phyloP scores from a whole-genome alignment of 352 stramenopile species.

The Globisporangium perplexum region DNA sequence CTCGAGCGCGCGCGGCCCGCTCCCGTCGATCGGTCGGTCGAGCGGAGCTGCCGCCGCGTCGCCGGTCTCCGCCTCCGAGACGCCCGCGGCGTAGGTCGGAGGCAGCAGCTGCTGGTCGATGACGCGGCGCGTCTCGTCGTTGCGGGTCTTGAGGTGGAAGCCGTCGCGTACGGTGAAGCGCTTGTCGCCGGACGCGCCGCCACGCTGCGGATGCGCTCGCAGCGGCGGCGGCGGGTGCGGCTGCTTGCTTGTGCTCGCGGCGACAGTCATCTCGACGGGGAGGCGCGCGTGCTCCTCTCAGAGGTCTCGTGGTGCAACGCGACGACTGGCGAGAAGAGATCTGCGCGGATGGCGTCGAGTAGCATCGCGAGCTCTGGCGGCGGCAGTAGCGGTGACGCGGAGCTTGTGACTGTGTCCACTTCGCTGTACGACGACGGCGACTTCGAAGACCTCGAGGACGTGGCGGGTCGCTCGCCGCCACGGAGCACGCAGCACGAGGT shows the following conservation, averaged over 20 bases:
- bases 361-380: neutral
- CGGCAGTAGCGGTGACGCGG: neutral
- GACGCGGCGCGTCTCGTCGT: slow-evolving; percentile 33
- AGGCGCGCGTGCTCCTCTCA: no score
- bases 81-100: neutral
- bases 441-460: slow-evolving; percentile 1
- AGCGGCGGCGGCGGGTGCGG: slow-evolving; percentile 1
- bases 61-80: neutral
- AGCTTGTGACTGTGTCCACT: neutral
- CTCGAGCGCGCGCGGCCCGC: neutral
- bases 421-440: slow-evolving; percentile 6
- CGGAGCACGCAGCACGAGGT: neutral
- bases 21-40: neutral
- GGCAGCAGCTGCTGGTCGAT: slow-evolving; percentile 34
- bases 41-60: neutral
- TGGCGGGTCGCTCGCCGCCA: neutral
- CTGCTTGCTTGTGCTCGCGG: neutral
- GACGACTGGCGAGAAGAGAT: no score
- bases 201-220: neutral
- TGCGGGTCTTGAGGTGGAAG: slow-evolving; percentile 60
- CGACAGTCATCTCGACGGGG: neutral
- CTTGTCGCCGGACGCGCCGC: slow-evolving; percentile 12
- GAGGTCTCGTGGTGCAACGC: no score
- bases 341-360: neutral
- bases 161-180: slow-evolving; percentile 61